Evolutionary conservation across 2,329 filamentous ascomycete genomes (phyloP).

Genomic region (Aurifilum marmelostoma): DNA sequence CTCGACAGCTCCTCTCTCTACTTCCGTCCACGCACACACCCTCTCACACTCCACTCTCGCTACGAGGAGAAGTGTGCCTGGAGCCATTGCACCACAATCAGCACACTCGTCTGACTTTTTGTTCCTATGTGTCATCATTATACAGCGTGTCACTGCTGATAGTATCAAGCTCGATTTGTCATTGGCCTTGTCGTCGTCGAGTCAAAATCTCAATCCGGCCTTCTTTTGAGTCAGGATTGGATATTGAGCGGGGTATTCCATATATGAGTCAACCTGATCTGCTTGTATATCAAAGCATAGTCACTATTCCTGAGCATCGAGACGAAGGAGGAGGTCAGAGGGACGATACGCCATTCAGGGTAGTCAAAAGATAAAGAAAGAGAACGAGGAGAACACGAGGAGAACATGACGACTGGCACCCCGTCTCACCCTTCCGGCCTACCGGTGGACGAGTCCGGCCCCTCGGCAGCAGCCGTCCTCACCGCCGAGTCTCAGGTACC

Average conservation of each 20-base stretch:
- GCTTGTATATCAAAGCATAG: not conserved
- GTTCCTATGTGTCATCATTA: not conserved
- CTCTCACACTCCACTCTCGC: too few relatives aligned
- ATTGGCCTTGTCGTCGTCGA: not conserved
- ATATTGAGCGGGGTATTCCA: not conserved
- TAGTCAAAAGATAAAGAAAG: too few relatives aligned
- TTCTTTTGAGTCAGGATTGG: not conserved
- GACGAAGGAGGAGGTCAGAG: not conserved
- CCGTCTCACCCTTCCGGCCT: slow-evolving; percentile 15
- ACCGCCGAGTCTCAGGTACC: not conserved
- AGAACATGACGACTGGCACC: slow-evolving; percentile 15
- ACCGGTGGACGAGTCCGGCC: too few relatives aligned
- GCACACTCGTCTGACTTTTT: not conserved
- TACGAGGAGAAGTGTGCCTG: too few relatives aligned
- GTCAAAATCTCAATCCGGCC: not conserved
- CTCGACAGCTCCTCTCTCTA: not conserved
- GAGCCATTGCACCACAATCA: not conserved
- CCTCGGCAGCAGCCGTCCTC: too few relatives aligned
- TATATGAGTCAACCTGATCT: not conserved
- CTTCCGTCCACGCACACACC: not conserved
- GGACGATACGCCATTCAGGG: not conserved
- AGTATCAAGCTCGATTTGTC: not conserved
- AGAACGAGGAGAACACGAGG: too few relatives aligned
- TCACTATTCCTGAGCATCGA: not conserved
- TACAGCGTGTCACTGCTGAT: not conserved